Percentiles rank a stretch among this genome's conserved stretches.
These are phyloP conservation scores for Trichophyton benhamiae DNA, from an alignment of 2,329 filamentous ascomycete species.

Conservation along the genomic window DNA sequence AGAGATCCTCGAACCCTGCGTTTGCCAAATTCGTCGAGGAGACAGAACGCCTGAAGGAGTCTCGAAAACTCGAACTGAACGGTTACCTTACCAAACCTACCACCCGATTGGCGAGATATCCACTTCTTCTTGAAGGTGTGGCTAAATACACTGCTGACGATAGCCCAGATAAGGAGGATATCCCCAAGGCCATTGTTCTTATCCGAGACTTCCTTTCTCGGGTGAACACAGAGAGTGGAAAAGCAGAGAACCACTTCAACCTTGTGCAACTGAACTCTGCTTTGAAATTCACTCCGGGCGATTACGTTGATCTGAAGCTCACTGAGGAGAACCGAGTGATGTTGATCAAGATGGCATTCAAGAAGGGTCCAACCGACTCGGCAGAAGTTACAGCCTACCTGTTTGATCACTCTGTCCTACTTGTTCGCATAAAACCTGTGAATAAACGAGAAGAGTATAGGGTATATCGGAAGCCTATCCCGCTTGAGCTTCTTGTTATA, in stretches of 20 bases:
- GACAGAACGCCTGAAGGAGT: slow-evolving; percentile 90
- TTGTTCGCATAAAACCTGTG: slow-evolving; percentile 80
- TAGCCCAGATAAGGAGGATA: slow-evolving; percentile 79
- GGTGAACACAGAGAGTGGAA: slow-evolving; percentile 91
- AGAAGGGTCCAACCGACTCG: slow-evolving; percentile 79
- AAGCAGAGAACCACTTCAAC: slow-evolving; percentile 96
- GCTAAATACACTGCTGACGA: slow-evolving; percentile 82
- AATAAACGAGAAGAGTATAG: slow-evolving; percentile 92
- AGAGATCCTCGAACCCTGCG: slow-evolving; percentile 70
- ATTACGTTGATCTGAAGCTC: slow-evolving; percentile 84
- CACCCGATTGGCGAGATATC: slow-evolving; percentile 86
- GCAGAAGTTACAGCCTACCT: slow-evolving; percentile 88
- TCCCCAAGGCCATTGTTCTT: slow-evolving; percentile 74
- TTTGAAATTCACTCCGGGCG: slow-evolving; percentile 77
- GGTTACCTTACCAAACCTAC: slow-evolving; percentile 97
- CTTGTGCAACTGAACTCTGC: slow-evolving; percentile 82
- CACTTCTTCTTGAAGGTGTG: slow-evolving; percentile 79
- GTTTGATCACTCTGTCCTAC: slow-evolving; percentile 87
- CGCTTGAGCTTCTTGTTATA: slow-evolving; percentile 82
- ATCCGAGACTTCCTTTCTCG: slow-evolving; percentile 78
- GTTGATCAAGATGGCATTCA: slow-evolving; percentile 86
- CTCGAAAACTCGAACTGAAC: slow-evolving; percentile 89
- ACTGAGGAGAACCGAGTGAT: slow-evolving; percentile 88
- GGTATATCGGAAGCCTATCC: slow-evolving; percentile 90
- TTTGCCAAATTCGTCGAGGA: slow-evolving; percentile 93